Evolutionary conservation across 2,329 filamentous ascomycete genomes (phyloP).

Genomic region (Diaporthe aspalathi): DNA sequence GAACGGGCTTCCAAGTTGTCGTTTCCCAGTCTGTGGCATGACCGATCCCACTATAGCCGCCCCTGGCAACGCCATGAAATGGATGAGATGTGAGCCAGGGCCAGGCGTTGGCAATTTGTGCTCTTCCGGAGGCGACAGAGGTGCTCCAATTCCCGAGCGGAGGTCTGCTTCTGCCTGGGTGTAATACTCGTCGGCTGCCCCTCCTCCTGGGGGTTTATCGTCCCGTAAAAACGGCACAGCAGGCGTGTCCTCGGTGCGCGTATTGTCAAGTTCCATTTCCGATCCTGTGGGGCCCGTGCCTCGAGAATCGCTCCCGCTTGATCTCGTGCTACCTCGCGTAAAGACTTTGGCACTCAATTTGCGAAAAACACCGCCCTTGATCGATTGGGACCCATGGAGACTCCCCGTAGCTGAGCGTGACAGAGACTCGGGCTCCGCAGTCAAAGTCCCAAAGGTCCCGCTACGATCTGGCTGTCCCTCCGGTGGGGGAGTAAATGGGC

Average conservation of each 20-base stretch:
- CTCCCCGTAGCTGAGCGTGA: slow-evolving; percentile 35
- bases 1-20: slow-evolving; percentile 31
- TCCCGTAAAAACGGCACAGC: slow-evolving; percentile 39
- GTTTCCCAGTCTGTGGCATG: slow-evolving; percentile 27
- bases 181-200: slow-evolving; percentile 45
- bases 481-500: slow-evolving; percentile 36
- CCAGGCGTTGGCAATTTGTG: slow-evolving; percentile 1
- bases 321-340: slow-evolving; percentile 40
- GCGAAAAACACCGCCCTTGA: slow-evolving; percentile 32
- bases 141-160: slow-evolving; percentile 44
- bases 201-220: slow-evolving; percentile 40
- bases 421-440: slow-evolving; percentile 35
- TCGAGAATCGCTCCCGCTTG: slow-evolving; percentile 36
- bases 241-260: slow-evolving; percentile 29
- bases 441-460: slow-evolving; percentile 31
- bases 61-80: slow-evolving; percentile 36
- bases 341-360: slow-evolving; percentile 39
- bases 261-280: slow-evolving; percentile 37
- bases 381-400: slow-evolving; percentile 26
- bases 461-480: slow-evolving; percentile 27
- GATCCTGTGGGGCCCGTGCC: slow-evolving; percentile 27
- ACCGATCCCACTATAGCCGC: slow-evolving; percentile 29
- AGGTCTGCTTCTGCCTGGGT: slow-evolving; percentile 44
- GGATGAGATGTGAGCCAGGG: slow-evolving; percentile 25
- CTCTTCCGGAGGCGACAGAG: slow-evolving; percentile 43